phyloP scores from a whole-genome alignment of 2,329 filamentous ascomycete genomes.

The Colletotrichum horii region DNA sequence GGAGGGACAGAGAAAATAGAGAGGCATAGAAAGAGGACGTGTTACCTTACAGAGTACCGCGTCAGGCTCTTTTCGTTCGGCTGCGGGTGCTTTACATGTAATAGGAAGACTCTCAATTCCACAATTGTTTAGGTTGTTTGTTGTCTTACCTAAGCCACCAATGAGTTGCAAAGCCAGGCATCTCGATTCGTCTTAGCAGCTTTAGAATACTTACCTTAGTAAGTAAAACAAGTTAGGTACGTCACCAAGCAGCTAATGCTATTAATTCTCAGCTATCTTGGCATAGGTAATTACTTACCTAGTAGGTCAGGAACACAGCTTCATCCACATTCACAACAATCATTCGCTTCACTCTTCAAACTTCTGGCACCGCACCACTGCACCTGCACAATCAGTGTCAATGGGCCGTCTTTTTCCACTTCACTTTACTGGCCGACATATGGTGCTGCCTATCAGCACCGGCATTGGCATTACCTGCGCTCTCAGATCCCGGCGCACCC shows the following conservation, averaged over 20 bases:
- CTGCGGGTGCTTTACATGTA: not conserved
- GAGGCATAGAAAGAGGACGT: not conserved
- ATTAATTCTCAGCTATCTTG: no score
- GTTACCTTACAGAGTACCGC: not conserved
- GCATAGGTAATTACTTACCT: no score
- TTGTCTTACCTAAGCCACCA: not conserved
- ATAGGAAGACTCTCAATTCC: not conserved
- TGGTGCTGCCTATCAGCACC: conserved; percentile 5
- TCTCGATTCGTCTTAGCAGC: not conserved
- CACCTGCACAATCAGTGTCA: not conserved
- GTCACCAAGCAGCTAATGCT: not conserved
- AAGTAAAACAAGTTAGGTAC: not conserved
- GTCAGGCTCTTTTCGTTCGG: not conserved
- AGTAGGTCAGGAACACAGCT: not conserved
- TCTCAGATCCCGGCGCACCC: not conserved
- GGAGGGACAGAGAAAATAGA: not conserved
- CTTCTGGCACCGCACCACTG: not conserved
- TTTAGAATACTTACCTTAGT: not conserved
- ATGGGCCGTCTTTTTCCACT: conserved; percentile 3
- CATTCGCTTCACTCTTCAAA: not conserved
- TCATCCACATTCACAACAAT: not conserved
- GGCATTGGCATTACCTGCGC: conserved; percentile 4
- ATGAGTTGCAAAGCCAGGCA: not conserved
- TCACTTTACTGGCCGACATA: not conserved
- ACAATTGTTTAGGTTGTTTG: not conserved